Base-by-base conservation (phyloP, 202 grass and related monocot species). In the Saccharum hybrid region DNA sequence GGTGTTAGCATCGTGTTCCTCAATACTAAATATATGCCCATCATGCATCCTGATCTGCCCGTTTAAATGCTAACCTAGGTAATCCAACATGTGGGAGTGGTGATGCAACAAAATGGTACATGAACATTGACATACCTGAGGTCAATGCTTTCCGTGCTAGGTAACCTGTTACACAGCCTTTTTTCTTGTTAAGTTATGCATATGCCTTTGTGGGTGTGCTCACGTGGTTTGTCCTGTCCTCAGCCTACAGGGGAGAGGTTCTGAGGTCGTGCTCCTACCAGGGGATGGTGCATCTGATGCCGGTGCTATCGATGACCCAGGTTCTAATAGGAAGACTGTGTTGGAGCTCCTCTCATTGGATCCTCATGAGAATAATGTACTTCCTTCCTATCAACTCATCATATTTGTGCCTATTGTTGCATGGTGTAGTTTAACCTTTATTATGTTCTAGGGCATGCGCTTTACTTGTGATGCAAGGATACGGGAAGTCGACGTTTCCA, bases 71-170 rank as follows among this genome's bases (percentile, higher is more conserved):
- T 13, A 48, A 45, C 11, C 13, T 46, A 71, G 68, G 68, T 16
- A 10, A 5, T 45, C 5, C 41, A 7, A 48, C 0, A 13, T 72
- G 68, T 8, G 4, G 11, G 41, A 72, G 71, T 52, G 23, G 13
- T 51, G 2, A 28, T 49, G 71, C 43, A 73, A 73, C 71, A 73
- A 73, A 72, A 34, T 54, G 45, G 71, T 54, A 74, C 10, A 26
- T 26, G 26, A 26, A 26, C 26, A 26, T 26, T 26, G 26, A 74
- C 9, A 74, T 34, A 10, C 28, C 48, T 11, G 16, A 74, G 26
- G 71, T 56, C 34, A 74, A 74, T 54, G 46, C 71, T n/a, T 74
- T 74, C 4, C 14, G 28, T 34, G 30, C 71, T 5, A 74, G 63
- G 10, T 66, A 38, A 8, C 15, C 15, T 37, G 1, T 38, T 15